Conservation (phyloP, 306 rosid genomes). For the Castanospermum australe region DNA sequence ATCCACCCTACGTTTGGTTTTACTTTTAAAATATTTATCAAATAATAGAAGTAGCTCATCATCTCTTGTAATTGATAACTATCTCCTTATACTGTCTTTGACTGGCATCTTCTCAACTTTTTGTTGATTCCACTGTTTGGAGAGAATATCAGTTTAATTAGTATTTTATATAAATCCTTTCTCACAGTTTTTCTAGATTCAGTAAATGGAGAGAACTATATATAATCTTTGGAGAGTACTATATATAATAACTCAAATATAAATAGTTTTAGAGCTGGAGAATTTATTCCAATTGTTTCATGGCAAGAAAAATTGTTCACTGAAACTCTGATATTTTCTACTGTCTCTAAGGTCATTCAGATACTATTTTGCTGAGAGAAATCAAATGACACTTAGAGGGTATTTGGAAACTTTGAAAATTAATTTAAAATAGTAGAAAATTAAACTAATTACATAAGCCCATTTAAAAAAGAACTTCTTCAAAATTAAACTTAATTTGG, state of each 20-base stretch:
- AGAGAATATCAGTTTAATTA: neutral
- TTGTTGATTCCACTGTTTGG: slow-evolving; percentile 9
- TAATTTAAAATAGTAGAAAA: too few species aligned
- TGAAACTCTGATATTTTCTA: neutral
- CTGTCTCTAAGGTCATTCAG: neutral
- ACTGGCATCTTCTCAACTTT: neutral
- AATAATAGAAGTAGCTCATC: neutral
- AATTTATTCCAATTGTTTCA: neutral
- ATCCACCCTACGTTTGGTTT: slow-evolving; percentile 11
- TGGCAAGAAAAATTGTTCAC: neutral
- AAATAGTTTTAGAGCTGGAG: neutral
- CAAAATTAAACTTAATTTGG: too few species aligned
- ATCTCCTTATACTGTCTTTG: neutral
- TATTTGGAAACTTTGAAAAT: too few species aligned
- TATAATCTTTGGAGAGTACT: neutral
- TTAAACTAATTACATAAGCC: too few species aligned
- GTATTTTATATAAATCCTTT: neutral
- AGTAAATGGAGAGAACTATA: neutral
- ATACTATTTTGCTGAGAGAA: too few species aligned
- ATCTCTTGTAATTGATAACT: neutral
- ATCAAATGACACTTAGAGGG: too few species aligned
- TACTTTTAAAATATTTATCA: slow-evolving; percentile 25
- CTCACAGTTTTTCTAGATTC: neutral
- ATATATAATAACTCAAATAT: neutral
- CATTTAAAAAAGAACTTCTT: too few species aligned